A percentile compares a stretch with the other conserved stretches of the same genome.
Conservation (phyloP, 2,329 filamentous ascomycete species). For the Fusarium sp. region DNA sequence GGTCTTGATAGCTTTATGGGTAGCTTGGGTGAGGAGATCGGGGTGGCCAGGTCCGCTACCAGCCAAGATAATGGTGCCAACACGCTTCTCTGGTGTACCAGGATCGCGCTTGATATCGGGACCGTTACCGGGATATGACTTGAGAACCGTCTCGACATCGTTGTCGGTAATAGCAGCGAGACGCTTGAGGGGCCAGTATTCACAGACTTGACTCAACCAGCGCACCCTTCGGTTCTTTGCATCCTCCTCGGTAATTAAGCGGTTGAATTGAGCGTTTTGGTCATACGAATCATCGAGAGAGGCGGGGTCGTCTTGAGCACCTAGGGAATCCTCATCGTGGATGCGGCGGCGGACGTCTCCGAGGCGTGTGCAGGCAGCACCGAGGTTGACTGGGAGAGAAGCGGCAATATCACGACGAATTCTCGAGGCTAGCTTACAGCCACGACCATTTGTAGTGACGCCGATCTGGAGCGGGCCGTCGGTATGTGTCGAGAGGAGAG, state of each 20-base stretch:
- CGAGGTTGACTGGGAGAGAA: constrained; percentile 78
- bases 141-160: constrained; percentile 81
- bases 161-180: constrained; percentile 82
- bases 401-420: constrained; percentile 90
- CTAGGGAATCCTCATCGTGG: constrained; percentile 74
- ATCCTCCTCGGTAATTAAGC: constrained; percentile 79
- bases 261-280: constrained; percentile 87
- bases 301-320: constrained; percentile 59
- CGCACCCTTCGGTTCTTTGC: constrained; percentile 83
- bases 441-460: constrained; percentile 93
- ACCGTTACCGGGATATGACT: constrained; percentile 67
- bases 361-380: constrained; percentile 78
- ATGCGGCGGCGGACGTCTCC: constrained; percentile 77
- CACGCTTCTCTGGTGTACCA: constrained; percentile 43
- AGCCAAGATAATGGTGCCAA: constrained; percentile 84
- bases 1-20: constrained; percentile 77
- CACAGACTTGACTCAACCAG: constrained; percentile 96
- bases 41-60: constrained; percentile 94
- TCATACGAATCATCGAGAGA: constrained; percentile 73
- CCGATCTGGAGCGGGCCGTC: constrained; percentile 95
- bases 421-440: constrained; percentile 91
- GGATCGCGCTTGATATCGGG: constrained; percentile 37
- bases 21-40: constrained; percentile 86
- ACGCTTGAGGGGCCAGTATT: constrained; percentile 93
- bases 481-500: constrained; percentile 85